phyloP scores from a whole-genome alignment of 2,329 filamentous ascomycete species.

The Beauveria brongniartii region DNA sequence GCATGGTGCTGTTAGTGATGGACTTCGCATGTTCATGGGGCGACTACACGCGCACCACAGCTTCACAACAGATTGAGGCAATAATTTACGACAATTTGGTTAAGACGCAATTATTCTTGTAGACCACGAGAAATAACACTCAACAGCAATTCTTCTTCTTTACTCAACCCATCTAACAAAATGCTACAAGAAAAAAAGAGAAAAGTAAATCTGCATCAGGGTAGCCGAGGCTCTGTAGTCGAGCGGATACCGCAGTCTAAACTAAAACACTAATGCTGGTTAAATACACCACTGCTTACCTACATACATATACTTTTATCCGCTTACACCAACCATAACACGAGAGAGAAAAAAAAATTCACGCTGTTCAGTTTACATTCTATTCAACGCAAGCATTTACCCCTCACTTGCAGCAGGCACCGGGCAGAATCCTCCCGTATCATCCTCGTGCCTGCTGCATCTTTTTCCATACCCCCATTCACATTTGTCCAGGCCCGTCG shows the following conservation, averaged over 20 bases:
- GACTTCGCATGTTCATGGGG: too few relatives aligned
- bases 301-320: not conserved
- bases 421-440: not conserved
- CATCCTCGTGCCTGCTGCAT: not conserved
- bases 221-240: not conserved
- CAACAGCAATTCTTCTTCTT: too few relatives aligned
- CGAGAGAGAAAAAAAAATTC: not conserved
- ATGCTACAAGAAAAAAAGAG: too few relatives aligned
- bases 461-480: not conserved
- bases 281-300: constrained; percentile 4
- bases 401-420: constrained; percentile 3
- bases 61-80: too few relatives aligned
- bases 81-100: too few relatives aligned
- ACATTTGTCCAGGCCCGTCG: not conserved
- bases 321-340: not conserved
- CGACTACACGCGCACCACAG: too few relatives aligned
- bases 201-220: not conserved
- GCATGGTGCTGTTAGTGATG: too few relatives aligned
- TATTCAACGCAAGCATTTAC: too few relatives aligned
- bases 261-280: not conserved
- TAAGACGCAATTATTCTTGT: too few relatives aligned
- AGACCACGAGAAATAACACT: too few relatives aligned
- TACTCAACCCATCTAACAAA: too few relatives aligned
- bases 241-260: not conserved
- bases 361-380: not conserved